Evolutionary conservation across 768 basidiomycete species (phyloP).

Genomic region (Daedaleopsis nitida): DNA sequence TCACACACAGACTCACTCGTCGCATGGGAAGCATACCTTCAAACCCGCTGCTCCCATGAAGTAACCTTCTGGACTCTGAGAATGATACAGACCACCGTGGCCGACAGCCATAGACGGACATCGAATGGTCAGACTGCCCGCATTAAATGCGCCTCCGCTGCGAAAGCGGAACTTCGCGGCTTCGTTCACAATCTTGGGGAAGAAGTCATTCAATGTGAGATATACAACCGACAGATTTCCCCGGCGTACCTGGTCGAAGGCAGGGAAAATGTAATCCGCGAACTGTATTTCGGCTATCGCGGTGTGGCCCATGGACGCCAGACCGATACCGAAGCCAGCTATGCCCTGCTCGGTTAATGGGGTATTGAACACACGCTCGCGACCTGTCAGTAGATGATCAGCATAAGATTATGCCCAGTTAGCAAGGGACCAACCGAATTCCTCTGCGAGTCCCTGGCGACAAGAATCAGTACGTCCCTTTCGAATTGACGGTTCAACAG

Average conservation of each 20-base stretch:
- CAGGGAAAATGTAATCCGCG: constrained; percentile 89
- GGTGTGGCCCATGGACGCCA: constrained; percentile 91
- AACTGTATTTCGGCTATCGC: constrained; percentile 95
- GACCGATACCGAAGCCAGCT: constrained; percentile 90
- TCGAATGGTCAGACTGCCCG: constrained; percentile 81
- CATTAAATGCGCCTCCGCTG: constrained; percentile 80
- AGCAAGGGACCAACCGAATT: constrained; percentile 66
- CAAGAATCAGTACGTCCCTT: not conserved
- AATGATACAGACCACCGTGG: constrained; percentile 92
- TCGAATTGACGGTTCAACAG: not conserved
- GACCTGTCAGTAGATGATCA: constrained; percentile 46
- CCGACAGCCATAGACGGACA: constrained; percentile 90
- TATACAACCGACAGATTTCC: not conserved
- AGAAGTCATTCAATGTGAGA: not conserved
- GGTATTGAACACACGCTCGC: constrained; percentile 94
- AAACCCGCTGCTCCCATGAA: constrained; percentile 90
- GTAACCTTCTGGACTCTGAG: constrained; percentile 93
- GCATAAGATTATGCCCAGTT: not conserved
- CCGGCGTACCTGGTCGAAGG: constrained; percentile 81
- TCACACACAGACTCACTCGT: not conserved
- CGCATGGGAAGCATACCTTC: constrained; percentile 54
- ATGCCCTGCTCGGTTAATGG: constrained; percentile 93
- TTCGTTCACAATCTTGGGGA: constrained; percentile 81
- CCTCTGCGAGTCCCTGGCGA: constrained; percentile 80
- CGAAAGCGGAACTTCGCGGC: constrained; percentile 93